Base-by-base conservation (phyloP, 2,329 filamentous ascomycete species). In the Fusarium sp. region DNA sequence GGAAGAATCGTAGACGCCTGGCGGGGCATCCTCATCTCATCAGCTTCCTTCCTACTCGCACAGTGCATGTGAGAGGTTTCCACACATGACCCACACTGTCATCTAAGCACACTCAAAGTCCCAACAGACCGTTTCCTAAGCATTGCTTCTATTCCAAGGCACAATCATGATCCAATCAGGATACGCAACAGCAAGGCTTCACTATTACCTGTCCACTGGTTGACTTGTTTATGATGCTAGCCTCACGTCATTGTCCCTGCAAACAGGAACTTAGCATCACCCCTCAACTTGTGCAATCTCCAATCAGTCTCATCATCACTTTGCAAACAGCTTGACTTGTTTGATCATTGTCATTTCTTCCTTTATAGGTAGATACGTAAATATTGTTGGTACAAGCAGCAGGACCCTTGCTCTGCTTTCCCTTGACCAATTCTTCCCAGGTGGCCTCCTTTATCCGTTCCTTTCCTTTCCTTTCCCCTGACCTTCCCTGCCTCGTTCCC, bases 301-400 rank as follows among this genome's bases (percentile, higher is more conserved):
- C 4, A 10, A 9, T 18, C 8, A 29, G 27, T n/a, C 29, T 44
- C 20, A 10, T 27, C 42, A 27, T 53, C 59, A 69, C 27, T 50
- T 31, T 42, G 49, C 18, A 58, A 14, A 54, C 20, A 38, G 53
- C 33, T 64, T 49, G 42, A 25, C 44, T 55, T 72, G 53, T 42
- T 31, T 50, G 4, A 46, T 46, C 42, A 27, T 38, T 34, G 57
- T 36, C 68, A 70, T 49, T 68, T 62, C 61, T 72, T 65, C 46
- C 58, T 67, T 68, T 74, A 61, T 27, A 46, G 42, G 42, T 46
- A 46, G 42, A 46, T 46, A 25, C 20, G 20, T 44, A 25, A 46
- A 27, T 70, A 64, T 73, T 75, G 72, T 55, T 75, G 59, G 54
- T 78, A 77, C 76, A 78, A 73, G 75, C 72, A 78, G 74, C 74